Base-by-base conservation (phyloP, 164 flowering plant genomes). In the Umbilicus rupestris region DNA sequence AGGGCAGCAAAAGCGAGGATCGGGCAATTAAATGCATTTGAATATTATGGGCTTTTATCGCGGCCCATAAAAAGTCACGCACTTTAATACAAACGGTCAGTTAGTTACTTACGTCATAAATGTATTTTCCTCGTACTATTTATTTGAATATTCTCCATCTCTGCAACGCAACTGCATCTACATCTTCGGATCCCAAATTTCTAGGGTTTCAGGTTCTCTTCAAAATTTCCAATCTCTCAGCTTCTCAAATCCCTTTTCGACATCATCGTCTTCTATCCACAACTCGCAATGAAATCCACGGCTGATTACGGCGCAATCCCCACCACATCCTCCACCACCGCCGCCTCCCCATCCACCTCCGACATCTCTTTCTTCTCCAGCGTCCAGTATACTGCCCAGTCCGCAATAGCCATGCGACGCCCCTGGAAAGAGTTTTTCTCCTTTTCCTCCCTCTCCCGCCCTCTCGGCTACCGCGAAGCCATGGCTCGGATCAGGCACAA, bases 351-450 rank as follows among this genome's bases (percentile, higher is more conserved):
- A n/a, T n/a, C 50, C 30, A 11, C 58, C 58, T 52, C 60, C 31
- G 31, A 28, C 33, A 55, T 29, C 19, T 55, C 60, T n/a, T 55
- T 52, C 58, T 24, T 55, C 60, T 55, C 60, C 60, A 55, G 33
- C 33, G 4, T 55, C 60, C 60, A 15, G 15, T 30, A 28, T 33
- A 28, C 67, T 46, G 2, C 73, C 41, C 52, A 16, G 7, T 60
- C 76, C n/a, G 29, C 44, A 41, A 29, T 31, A 47, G 65, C 76
- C 50, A 70, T 74, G 30, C 71, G 75, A n/a, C 81, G 81, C 12
- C 81, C 81, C 20, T 80, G 81, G 83, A 64, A 69, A 1, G 68
- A 75, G 33, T 64, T 80, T 58, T 1, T 66, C 66, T 37, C 73
- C 57, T 0, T 64, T 60, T 26, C 73, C 55, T 63, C 81, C 55